Percentiles rank a stretch among this genome's conserved stretches.
These are phyloP conservation scores for Claviceps sp. DNA, from an alignment of 2,329 filamentous ascomycete genomes.

Conservation along the genomic window DNA sequence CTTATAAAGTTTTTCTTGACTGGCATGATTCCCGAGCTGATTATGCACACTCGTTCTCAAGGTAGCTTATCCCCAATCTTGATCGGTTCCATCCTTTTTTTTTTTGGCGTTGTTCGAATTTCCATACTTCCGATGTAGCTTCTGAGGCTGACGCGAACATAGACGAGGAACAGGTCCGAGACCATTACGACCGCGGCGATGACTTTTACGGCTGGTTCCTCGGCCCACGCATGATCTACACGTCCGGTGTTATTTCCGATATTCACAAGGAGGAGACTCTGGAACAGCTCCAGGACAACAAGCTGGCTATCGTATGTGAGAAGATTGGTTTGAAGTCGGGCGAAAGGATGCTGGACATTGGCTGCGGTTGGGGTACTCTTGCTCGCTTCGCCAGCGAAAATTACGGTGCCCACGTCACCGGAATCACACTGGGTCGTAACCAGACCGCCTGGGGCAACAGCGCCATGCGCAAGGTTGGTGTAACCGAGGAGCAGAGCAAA, in stretches of 20 bases:
- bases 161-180: constrained; percentile 90
- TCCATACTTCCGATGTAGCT: not conserved
- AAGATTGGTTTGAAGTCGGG: constrained; percentile 77
- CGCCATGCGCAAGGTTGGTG: constrained; percentile 67
- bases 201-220: constrained; percentile 99
- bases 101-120: not conserved
- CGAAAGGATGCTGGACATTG: constrained; percentile 82
- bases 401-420: constrained; percentile 75
- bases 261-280: constrained; percentile 77
- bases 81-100: not conserved
- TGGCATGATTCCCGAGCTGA: constrained; percentile 76
- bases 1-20: constrained; percentile 83
- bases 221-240: constrained; percentile 97
- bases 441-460: constrained; percentile 95
- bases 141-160: constrained; percentile 6
- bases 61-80: constrained; percentile 21
- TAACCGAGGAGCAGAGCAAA: constrained; percentile 76
- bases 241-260: constrained; percentile 85
- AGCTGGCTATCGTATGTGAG: constrained; percentile 86
- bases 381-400: constrained; percentile 85
- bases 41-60: constrained; percentile 86
- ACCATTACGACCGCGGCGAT: constrained; percentile 95
- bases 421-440: constrained; percentile 89
- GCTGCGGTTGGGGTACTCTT: constrained; percentile 95
- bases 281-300: constrained; percentile 96